A percentile compares a stretch with the other conserved stretches of the same genome.
Evolutionary conservation across 2,329 filamentous ascomycete species (phyloP).

Genomic region (Sphaceloma murrayae): DNA sequence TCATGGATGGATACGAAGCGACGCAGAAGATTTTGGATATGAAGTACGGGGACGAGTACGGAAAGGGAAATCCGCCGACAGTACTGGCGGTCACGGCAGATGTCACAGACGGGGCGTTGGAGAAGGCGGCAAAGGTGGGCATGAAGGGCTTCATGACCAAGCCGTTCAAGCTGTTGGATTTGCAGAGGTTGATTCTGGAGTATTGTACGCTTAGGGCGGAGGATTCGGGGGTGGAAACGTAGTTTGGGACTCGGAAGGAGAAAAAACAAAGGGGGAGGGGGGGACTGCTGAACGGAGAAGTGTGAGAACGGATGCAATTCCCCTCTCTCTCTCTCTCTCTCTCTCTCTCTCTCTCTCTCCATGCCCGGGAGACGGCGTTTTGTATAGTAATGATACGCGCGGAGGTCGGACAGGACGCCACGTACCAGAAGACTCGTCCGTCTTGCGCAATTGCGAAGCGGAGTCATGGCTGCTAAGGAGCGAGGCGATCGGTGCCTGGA

Average conservation of each 20-base stretch:
- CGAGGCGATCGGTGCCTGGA: too few relatives aligned
- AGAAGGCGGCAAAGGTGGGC: slow-evolving; percentile 50
- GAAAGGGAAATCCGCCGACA: slow-evolving; percentile 28
- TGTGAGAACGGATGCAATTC: too few relatives aligned
- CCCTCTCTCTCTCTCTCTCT: too few relatives aligned
- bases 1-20: slow-evolving; percentile 63
- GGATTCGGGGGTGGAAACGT: background rate
- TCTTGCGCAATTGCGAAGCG: too few relatives aligned
- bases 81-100: slow-evolving; percentile 58
- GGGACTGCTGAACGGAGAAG: background rate
- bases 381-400: too few relatives aligned
- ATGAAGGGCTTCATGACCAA: slow-evolving; percentile 63
- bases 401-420: too few relatives aligned
- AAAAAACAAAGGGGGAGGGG: background rate
- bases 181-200: slow-evolving; percentile 50
- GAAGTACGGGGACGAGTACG: slow-evolving; percentile 21
- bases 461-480: too few relatives aligned
- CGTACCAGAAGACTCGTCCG: too few relatives aligned
- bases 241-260: background rate
- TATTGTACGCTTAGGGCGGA: slow-evolving; percentile 30
- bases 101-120: slow-evolving; percentile 54
- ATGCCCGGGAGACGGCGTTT: too few relatives aligned
- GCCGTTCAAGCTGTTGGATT: slow-evolving; percentile 53
- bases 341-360: too few relatives aligned
- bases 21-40: slow-evolving; percentile 52